Evolutionary conservation across 257 asterid species (phyloP).

Genomic region (Craterostigma plantagineum): DNA sequence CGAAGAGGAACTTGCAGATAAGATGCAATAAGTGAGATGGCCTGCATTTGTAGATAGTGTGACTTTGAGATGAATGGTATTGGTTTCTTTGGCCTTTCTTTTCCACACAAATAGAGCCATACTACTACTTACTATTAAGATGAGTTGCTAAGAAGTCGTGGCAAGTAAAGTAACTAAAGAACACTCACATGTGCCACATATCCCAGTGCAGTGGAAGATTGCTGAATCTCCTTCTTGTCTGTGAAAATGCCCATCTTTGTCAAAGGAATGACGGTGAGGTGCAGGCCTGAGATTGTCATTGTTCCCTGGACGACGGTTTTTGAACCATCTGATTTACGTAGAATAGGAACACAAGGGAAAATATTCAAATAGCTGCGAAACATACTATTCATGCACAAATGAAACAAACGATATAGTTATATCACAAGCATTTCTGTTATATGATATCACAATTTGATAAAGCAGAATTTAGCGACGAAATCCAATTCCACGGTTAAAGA

Average conservation of each 20-base stretch:
- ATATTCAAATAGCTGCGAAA: not conserved
- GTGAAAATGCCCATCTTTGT: constrained; percentile 92
- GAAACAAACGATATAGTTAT: no score
- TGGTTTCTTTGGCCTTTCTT: not conserved
- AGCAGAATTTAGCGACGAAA: no score
- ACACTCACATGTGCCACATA: constrained; percentile 80
- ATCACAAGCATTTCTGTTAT: no score
- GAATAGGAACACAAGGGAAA: constrained; percentile 7
- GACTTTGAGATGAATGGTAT: not conserved
- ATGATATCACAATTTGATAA: no score
- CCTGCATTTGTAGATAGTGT: constrained; percentile 27
- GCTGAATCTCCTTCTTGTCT: constrained; percentile 92
- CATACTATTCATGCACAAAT: not conserved
- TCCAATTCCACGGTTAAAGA: no score
- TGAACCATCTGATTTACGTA: constrained; percentile 54
- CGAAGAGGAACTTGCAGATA: constrained; percentile 88
- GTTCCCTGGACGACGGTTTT: constrained; percentile 59
- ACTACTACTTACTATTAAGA: constrained; percentile 1
- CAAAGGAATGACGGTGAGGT: constrained; percentile 66
- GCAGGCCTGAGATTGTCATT: constrained; percentile 80
- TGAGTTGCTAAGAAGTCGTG: not conserved
- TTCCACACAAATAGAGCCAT: constrained; percentile 5
- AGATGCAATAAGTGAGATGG: constrained; percentile 57
- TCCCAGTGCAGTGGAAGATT: constrained; percentile 94
- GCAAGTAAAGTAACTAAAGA: constrained; percentile 13